Base-by-base conservation (phyloP, 805 yeast genomes). In the Candida jianshihensis region DNA sequence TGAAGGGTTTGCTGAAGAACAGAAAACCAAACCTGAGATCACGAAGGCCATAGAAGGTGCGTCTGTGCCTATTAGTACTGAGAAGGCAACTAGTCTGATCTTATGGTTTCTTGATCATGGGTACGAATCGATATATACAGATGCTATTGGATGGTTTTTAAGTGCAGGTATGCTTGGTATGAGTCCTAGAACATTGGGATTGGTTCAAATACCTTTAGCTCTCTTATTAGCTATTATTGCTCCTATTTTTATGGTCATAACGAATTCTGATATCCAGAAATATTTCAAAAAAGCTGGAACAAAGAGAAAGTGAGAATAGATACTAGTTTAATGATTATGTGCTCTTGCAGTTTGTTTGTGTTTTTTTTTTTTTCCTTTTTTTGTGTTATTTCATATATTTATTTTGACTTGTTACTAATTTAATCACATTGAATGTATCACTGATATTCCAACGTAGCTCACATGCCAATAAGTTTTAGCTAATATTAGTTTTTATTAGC, bases 11-110 rank as follows among this genome's bases (percentile, higher is more conserved):
- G 72, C 62, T 4, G 77, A 78, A 40, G 99, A 92, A 57, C 81
- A 89, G 54, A 59, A 61, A 38, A 81, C 94, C 3, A 92, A 92
- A 56, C 97, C 98, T 0, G 72, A 68, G 9, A 85, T 92, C 38
- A 88, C 97, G 1, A 74, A 68, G 44, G 60, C 60, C 22, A 86
- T 92, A 24, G 98, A 92, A 58, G 98, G 97, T 1, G 70, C 94
- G 1, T 81, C 94, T 5, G 56, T 51, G 5, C 77, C 96, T 1
- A 79, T 86, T 8, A 49, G 78, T 1, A 80, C 83, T 8, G 78
- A 72, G 14, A 64, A 65, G 31, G 87, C 94, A 51, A 81, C 90
- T 9, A 64, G 67, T 15, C 65, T 70, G 8, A 70, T 92, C 2
- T 48, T 86, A 13, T 59, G 61, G 37, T 62, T 70, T 43, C 61